These are phyloP conservation scores for Paspalum notatum DNA, from an alignment of 176 grass and related monocot genomes.

Conservation along the genomic window DNA sequence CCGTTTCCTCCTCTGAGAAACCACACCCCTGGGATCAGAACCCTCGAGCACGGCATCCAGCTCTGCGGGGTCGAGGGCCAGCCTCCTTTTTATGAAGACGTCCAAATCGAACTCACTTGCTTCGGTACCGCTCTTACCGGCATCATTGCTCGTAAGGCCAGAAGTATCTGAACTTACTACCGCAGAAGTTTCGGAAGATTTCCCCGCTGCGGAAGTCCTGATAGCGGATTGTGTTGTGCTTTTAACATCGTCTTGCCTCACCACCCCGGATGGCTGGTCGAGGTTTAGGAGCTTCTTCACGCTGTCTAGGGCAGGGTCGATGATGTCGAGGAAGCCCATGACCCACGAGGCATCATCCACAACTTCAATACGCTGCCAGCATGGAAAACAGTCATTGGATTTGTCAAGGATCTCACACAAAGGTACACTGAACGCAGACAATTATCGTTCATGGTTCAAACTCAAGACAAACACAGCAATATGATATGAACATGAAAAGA, in stretches of 20 bases:
- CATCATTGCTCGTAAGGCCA: not conserved
- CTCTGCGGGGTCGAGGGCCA: conserved; percentile 57
- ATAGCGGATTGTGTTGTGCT: conserved; percentile 31
- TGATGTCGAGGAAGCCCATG: conserved; percentile 87
- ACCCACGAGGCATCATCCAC: conserved; percentile 95
- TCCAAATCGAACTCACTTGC: conserved; percentile 66
- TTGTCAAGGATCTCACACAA: not conserved
- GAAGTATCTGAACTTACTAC: conserved; percentile 31
- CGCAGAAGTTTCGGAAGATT: conserved; percentile 1
- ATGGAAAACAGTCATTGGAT: conserved; percentile 7
- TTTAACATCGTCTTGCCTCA: conserved; percentile 37
- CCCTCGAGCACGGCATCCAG: conserved; percentile 63
- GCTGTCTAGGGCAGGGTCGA: conserved; percentile 89
- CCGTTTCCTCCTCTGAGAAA: conserved; percentile 54
- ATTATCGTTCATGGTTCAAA: not conserved
- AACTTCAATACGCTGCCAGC: conserved; percentile 73
- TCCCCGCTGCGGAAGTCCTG: conserved; percentile 8
- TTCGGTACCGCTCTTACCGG: not conserved
- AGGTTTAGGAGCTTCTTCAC: conserved; percentile 82
- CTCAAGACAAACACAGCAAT: not conserved
- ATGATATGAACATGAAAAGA: conserved; percentile 6
- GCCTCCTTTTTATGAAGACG: conserved; percentile 63
- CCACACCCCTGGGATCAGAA: conserved; percentile 48
- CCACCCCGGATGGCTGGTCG: conserved; percentile 47
- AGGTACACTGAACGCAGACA: not conserved